These are phyloP conservation scores for Cudoniella acicularis DNA, from an alignment of 495 filamentous ascomycete species.

Conservation along the genomic window DNA sequence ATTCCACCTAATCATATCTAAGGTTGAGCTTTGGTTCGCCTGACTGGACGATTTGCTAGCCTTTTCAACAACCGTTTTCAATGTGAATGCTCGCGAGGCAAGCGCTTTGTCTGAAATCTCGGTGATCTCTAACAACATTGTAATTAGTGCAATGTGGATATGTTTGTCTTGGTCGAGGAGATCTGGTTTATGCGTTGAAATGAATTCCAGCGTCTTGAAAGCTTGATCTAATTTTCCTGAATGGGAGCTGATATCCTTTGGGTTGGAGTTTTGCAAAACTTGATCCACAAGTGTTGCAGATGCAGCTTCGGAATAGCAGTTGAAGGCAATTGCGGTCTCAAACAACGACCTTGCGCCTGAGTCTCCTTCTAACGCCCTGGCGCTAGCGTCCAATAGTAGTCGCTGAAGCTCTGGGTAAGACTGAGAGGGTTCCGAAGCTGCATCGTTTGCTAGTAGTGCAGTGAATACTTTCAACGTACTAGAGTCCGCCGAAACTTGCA, in stretches of 20 bases:
- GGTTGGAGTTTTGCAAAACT: conserved; percentile 26
- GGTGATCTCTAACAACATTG: conserved; percentile 39
- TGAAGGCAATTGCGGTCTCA: conserved; percentile 35
- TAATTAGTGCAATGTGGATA: conserved; percentile 37
- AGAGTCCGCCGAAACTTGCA: not conserved
- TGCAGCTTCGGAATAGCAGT: conserved; percentile 27
- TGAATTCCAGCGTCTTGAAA: conserved; percentile 36
- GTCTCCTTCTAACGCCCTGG: conserved; percentile 7
- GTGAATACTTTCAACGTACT: conserved; percentile 27
- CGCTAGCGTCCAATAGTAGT: conserved; percentile 28
- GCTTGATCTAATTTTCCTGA: conserved; percentile 13
- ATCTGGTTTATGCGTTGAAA: conserved; percentile 32
- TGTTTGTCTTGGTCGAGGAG: conserved; percentile 31
- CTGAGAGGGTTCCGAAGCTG: conserved; percentile 26
- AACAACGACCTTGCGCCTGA: conserved; percentile 33
- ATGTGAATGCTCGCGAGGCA: conserved; percentile 26
- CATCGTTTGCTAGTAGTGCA: conserved; percentile 35
- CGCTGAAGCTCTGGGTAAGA: conserved; percentile 32
- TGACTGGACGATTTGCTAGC: not conserved
- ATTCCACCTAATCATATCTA: conserved; percentile 27
- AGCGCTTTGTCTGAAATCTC: conserved; percentile 34
- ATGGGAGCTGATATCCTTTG: not conserved
- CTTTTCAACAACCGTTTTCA: conserved; percentile 21
- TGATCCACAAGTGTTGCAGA: conserved; percentile 25
- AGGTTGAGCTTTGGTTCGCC: conserved; percentile 26